These are phyloP conservation scores for Aspergillus ibericus DNA, from an alignment of 2,329 filamentous ascomycete genomes.

Conservation along the genomic window DNA sequence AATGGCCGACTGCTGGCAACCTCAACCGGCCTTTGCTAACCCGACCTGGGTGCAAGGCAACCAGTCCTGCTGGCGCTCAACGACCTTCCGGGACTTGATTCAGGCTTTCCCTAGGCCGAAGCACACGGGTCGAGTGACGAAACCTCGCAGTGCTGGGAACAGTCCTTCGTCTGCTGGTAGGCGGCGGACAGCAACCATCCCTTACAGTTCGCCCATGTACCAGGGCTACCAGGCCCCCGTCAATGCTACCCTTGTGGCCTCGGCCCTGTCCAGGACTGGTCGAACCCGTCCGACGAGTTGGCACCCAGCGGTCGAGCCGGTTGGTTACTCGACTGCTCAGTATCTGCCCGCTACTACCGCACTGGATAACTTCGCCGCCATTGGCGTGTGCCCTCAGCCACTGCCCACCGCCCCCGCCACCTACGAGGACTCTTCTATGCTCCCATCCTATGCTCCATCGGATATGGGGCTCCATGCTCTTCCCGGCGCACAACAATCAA, in stretches of 20 bases:
- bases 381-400: conserved; percentile 21
- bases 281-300: conserved; percentile 68
- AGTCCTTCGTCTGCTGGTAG: conserved; percentile 57
- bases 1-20: conserved; percentile 35
- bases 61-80: conserved; percentile 22
- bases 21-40: conserved; percentile 26
- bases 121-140: conserved; percentile 56
- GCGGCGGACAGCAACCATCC: conserved; percentile 57
- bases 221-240: conserved; percentile 45
- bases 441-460: conserved; percentile 25
- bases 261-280: conserved; percentile 34
- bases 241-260: conserved; percentile 44
- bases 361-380: conserved; percentile 20
- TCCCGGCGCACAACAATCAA: conserved; percentile 20
- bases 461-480: conserved; percentile 24
- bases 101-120: conserved; percentile 52
- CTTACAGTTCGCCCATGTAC: conserved; percentile 48
- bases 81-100: conserved; percentile 40
- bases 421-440: conserved; percentile 21
- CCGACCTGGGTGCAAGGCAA: conserved; percentile 30
- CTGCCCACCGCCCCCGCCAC: conserved; percentile 18
- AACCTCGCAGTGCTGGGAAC: conserved; percentile 67
- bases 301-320: conserved; percentile 60
- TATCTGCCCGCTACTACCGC: conserved; percentile 20
- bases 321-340: conserved; percentile 28